Evolutionary conservation across 1,284 basidiomycete genomes (phyloP), one percentile per base, ranked within the genome.

Genomic region (Trichosporon ovoides): DNA sequence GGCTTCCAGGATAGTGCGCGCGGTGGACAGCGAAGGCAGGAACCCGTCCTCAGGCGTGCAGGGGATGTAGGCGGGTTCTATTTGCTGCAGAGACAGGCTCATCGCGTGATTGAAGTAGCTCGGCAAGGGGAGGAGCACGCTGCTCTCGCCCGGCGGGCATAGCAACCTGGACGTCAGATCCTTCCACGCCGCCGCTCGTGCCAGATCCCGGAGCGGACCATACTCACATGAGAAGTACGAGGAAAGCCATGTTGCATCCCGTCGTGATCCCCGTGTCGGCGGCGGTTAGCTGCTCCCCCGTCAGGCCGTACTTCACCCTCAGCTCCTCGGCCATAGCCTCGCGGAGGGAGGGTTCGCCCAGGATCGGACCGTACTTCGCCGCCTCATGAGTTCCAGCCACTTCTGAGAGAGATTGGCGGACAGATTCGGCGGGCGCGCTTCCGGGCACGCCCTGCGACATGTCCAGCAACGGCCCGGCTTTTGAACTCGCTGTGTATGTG

Each of bases 41-140:
- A 89, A 92, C 10, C 80, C 81, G 28, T 82, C 76, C 35, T 81
- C 75, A 0, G 84, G 74, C 20, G 77, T 76, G 2, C 86, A 85
- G n/a, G 80, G 79, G 33, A 93, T 78, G 1, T 85, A 80, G 3
- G 89, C 78, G 2, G 84, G 74, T 54, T 80, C 81, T 63, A 94
- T 81, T 2, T 82, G 83, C 7, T 88, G 81, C 63, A 89, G 80
- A 33, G 82, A 83, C 33, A 89, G 78, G 1, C 83, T 83, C 89
- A 91, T 92, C 64, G 87, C 85, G 62, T 88, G 85, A 76, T 88
- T 88, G 72, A 90, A 89, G 69, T 89, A 89, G 81, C 87, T 88
- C 11, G 91, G 90, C 0, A 86, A 80, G 7, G 90, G 89, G 14
- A 93, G 74, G 52, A 95, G 85, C 38, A 91, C 79, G 63, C 88